These are phyloP conservation scores for Trametes gibbosa DNA, from an alignment of 768 basidiomycete species.

Conservation along the genomic window DNA sequence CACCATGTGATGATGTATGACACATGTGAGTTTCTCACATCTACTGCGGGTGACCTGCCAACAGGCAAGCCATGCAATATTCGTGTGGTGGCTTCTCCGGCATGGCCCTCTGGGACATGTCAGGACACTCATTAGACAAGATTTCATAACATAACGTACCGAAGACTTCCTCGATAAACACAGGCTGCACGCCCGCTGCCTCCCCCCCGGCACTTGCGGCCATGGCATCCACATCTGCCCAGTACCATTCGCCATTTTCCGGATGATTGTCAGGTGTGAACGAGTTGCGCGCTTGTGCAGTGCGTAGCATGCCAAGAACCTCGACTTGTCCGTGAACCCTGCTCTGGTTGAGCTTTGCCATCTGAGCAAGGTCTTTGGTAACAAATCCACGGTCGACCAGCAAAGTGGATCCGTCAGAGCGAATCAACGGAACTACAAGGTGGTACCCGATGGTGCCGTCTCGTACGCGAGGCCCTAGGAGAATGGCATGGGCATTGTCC, in stretches of 20 bases:
- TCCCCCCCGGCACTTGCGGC: slow-evolving; percentile 74
- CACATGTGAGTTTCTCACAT: slow-evolving; percentile 89
- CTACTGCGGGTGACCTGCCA: slow-evolving; percentile 78
- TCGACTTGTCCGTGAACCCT: slow-evolving; percentile 59
- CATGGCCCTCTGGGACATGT: slow-evolving; percentile 67
- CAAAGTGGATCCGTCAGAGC: slow-evolving; percentile 78
- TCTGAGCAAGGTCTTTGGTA: slow-evolving; percentile 48
- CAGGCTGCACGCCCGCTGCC: slow-evolving; percentile 72
- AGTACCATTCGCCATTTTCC: slow-evolving; percentile 83
- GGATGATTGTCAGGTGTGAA: slow-evolving; percentile 92
- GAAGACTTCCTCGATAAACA: slow-evolving; percentile 89
- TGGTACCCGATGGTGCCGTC: slow-evolving; percentile 89
- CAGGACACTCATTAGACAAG: not conserved
- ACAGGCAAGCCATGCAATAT: slow-evolving; percentile 76
- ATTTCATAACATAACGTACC: slow-evolving; percentile 48
- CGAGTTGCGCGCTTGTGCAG: slow-evolving; percentile 63
- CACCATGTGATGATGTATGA: slow-evolving; percentile 97
- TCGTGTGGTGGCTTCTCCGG: slow-evolving; percentile 62
- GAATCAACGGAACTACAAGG: slow-evolving; percentile 81
- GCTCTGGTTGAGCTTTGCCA: slow-evolving; percentile 14
- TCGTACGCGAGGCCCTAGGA: slow-evolving; percentile 82
- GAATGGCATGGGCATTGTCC: slow-evolving; percentile 74
- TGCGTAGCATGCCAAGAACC: slow-evolving; percentile 84
- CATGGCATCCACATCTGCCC: slow-evolving; percentile 84
- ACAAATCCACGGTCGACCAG: slow-evolving; percentile 94